Percentiles rank a stretch among this genome's conserved stretches.
Conservation (phyloP, 116 monocot species). For the Phalaenopsis hybrid region DNA sequence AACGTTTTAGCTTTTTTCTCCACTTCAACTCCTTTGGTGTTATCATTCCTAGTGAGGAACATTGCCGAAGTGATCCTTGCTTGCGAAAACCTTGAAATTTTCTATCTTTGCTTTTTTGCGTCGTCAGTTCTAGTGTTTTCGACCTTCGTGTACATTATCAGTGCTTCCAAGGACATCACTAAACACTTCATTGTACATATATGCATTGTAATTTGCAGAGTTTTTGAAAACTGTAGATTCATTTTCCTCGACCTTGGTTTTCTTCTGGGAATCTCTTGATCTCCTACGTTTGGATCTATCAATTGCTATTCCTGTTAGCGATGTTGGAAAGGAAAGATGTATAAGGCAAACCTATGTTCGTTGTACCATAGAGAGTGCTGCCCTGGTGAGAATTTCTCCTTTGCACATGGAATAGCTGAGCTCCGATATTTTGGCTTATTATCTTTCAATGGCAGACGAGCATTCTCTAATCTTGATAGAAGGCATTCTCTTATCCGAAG, state of each 20-base stretch:
- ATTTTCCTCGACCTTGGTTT: background rate
- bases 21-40: too few species aligned
- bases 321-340: slow-evolving; percentile 48
- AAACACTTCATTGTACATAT: background rate
- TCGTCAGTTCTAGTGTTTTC: background rate
- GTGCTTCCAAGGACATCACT: background rate
- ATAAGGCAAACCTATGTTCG: slow-evolving; percentile 66
- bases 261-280: background rate
- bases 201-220: background rate
- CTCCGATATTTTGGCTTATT: slow-evolving; percentile 31
- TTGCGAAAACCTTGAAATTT: too few species aligned
- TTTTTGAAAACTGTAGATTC: background rate
- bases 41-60: too few species aligned
- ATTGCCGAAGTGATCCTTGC: too few species aligned
- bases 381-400: slow-evolving; percentile 53
- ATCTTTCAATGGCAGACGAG: slow-evolving; percentile 28
- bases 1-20: too few species aligned
- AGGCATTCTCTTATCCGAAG: too few species aligned
- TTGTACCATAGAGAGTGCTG: slow-evolving; percentile 59
- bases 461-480: too few species aligned
- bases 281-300: background rate
- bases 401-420: slow-evolving; percentile 64
- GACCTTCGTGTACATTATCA: background rate
- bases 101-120: background rate
- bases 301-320: background rate